Percentiles rank a stretch among this genome's conserved stretches.
Evolutionary conservation across 495 filamentous ascomycete species (phyloP).

Genomic region (Xylaria castorea): DNA sequence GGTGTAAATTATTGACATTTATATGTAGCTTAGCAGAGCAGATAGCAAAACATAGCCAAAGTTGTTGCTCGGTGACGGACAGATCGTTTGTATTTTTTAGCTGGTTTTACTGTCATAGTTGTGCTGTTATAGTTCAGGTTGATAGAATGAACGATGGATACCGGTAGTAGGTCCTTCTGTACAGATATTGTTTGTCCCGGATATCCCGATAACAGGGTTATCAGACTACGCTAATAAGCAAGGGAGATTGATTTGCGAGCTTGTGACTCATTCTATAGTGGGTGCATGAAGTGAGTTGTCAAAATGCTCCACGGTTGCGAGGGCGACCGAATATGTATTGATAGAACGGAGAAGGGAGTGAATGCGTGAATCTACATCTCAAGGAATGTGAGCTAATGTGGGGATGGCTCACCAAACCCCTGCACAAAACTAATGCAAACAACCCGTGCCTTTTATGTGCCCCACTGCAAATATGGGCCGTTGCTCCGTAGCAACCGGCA

Average conservation of each 20-base stretch:
- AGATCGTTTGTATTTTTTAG: background rate
- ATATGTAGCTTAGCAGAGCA: slow-evolving; percentile 1
- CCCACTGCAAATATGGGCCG: background rate
- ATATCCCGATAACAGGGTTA: background rate
- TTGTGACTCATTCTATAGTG: slow-evolving; percentile 32
- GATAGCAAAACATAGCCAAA: background rate
- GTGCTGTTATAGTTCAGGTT: background rate
- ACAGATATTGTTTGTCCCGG: slow-evolving; percentile 9
- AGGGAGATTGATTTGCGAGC: background rate
- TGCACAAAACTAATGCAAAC: slow-evolving; percentile 5
- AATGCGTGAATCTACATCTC: background rate
- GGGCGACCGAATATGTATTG: slow-evolving; percentile 22
- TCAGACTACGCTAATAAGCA: background rate
- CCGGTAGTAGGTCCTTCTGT: background rate
- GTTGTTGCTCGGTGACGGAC: background rate
- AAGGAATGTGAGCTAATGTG: background rate
- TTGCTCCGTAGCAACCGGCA: slow-evolving; percentile 30
- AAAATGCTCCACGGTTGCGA: slow-evolving; percentile 28
- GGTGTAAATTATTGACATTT: slow-evolving; percentile 14
- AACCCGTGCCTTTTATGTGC: background rate
- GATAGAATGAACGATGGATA: too few relatives aligned
- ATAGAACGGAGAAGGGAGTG: slow-evolving; percentile 5
- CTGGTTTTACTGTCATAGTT: background rate
- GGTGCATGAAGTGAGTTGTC: slow-evolving; percentile 16
- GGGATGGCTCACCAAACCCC: slow-evolving; percentile 2